Evolutionary conservation across 208 protist genomes (phyloP), one percentile per base, ranked within the genome.

Genomic region (Trypanosoma brucei): DNA sequence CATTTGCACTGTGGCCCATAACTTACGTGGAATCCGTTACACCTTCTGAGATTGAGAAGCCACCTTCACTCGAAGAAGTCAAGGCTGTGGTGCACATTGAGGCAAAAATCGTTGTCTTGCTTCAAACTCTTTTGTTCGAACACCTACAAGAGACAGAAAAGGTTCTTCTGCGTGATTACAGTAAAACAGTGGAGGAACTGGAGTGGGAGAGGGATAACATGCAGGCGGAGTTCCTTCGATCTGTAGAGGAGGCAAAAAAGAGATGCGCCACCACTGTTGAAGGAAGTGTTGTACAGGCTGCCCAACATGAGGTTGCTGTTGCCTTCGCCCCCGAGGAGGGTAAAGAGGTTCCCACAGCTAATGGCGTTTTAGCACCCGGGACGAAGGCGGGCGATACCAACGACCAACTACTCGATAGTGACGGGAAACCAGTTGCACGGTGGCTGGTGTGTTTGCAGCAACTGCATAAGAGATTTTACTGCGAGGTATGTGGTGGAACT

Each of bases 401-500:
- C 38, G 62, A 36, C 4, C 73, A 86, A 61, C 50, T 93, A 11
- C 35, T 95, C 3, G 86, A 83, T 44, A 78, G 88, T n/a, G 88
- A 93, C 59, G 86, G 81, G 4, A 72, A 86, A 50, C 86, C 89
- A 0, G 80, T 95, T 33, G 73, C 89, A 4, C 79, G 77, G n/a
- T 95, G 86, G 84, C 73, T 93, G 1, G 75, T 88, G 34, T 65
- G 86, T 53, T 73, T 93, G 39, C 83, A 93, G 65, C 86, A 93
- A 70, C 78, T 95, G 8, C 77, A 91, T 45, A 95, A 93, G 65
- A 70, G 71, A 2, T 95, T 83, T 53, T 62, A 76, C 48, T 95
- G 89, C 45, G 89, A 93, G 40, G 83, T 95, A 3, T 95, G 89
- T 65, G 89, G 89, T 51, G 86, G 86, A n/a, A 88, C 83, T 7